These are phyloP conservation scores for Euphorbia schlechtendalii DNA, from an alignment of 441 rosid species.

Conservation along the genomic window DNA sequence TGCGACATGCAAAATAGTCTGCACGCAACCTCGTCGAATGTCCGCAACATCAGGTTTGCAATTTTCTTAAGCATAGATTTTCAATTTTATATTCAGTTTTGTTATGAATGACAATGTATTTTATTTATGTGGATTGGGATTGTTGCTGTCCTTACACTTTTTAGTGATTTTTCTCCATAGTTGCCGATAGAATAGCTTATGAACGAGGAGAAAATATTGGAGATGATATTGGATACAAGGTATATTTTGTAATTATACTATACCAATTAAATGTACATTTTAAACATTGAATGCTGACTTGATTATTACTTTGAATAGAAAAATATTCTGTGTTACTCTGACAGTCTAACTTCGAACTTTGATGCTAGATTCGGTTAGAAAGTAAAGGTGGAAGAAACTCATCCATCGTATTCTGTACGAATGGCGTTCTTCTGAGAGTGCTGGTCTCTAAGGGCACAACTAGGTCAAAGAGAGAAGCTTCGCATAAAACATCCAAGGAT, in stretches of 20 bases:
- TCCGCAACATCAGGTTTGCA: conserved; percentile 83
- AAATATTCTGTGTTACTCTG: no score
- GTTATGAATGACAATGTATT: no score
- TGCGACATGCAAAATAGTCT: conserved; percentile 75
- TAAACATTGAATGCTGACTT: background rate
- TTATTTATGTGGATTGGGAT: no score
- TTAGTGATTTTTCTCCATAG: conserved; percentile 27
- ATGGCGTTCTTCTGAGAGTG: conserved; percentile 78
- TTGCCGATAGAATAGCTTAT: conserved; percentile 84
- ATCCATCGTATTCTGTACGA: conserved; percentile 93
- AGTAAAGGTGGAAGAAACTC: conserved; percentile 85
- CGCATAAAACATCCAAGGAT: conserved; percentile 22
- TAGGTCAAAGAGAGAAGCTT: conserved; percentile 28
- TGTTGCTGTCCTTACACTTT: no score
- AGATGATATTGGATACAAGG: conserved; percentile 90
- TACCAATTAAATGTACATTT: background rate
- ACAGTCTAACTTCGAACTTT: conserved; percentile 6
- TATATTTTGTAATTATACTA: conserved; percentile 19
- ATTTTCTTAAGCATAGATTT: conserved; percentile 9
- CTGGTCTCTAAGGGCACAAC: conserved; percentile 57
- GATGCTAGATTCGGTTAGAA: conserved; percentile 74
- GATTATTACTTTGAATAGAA: background rate
- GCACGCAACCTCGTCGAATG: conserved; percentile 98
- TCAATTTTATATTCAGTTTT: no score
- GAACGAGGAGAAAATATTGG: conserved; percentile 90